Evolutionary conservation across 1,284 basidiomycete species (phyloP), one percentile per base, ranked within the genome.

Genomic region (Trichosporon ovoides): DNA sequence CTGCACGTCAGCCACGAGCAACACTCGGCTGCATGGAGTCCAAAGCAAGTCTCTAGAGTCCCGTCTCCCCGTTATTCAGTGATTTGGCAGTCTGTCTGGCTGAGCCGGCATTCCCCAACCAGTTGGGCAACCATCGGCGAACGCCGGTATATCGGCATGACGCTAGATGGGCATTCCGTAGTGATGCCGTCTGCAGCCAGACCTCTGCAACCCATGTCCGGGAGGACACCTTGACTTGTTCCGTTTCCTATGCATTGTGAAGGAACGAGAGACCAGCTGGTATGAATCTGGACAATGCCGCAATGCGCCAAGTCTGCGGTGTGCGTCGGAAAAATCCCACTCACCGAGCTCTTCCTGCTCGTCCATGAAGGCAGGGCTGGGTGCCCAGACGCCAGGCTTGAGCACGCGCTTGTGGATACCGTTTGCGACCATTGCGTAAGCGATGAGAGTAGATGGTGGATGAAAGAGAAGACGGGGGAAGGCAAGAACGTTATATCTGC

Each of bases 281-380:
- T n/a, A 16, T 24, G 24, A 14, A 28, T 13, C 24, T n/a, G 7
- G 18, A 46, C 10, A 18, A 11, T 9, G 11, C 19, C 6, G 16
- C 38, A 20, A 12, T 43, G 28, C 9, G 28, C 28, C 9, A 31
- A 4, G 28, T 5, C 28, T 31, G 4, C 5, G 9, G 9, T 9
- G 28, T 9, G 28, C 28, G 28, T 31, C 28, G n/a, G n/a, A n/a
- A 31, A 31, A 31, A 9, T 9, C 28, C 4, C 28, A 75, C 84
- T 66, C 68, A 90, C 89, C 89, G 62, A 94, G 82, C 68, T 93
- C 89, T 75, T 94, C 89, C 52, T 84, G 81, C 9, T 82, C 82
- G 43, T 85, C 76, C 79, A 92, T 92, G 78, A 94, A 94, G 11
- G 89, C 85, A 11, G 88, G 90, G 68, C 91, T 85, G 22, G 91